A percentile compares a stretch with the other conserved stretches of the same genome.
These are phyloP conservation scores for Eimeria falciformis DNA, from an alignment of 169 alveolate species.

Conservation along the genomic window DNA sequence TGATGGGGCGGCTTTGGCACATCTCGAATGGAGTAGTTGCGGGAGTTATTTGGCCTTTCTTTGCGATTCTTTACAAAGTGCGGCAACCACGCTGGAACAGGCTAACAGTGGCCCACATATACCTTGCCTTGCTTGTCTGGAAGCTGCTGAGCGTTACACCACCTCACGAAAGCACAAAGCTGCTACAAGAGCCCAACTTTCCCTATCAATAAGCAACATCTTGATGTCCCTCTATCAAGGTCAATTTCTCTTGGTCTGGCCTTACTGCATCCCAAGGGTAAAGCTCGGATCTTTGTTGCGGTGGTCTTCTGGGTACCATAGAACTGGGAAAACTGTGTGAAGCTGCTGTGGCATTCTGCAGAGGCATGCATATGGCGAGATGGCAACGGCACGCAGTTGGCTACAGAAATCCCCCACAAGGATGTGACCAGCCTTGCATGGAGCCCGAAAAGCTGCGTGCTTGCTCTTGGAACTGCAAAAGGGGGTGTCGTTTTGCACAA, in stretches of 20 bases:
- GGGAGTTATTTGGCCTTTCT: slow-evolving; percentile 12
- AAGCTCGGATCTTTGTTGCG: too few species aligned
- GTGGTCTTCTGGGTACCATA: too few species aligned
- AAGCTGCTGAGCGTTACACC: too few species aligned
- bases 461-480: slow-evolving; percentile 29
- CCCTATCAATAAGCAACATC: too few species aligned
- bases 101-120: too few species aligned
- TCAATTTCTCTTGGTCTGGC: too few species aligned
- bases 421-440: slow-evolving; percentile 16
- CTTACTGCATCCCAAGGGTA: too few species aligned
- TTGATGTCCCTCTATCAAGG: too few species aligned
- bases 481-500: slow-evolving; percentile 9
- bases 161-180: too few species aligned
- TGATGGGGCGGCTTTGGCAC: neutral
- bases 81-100: neutral
- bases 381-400: neutral
- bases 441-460: neutral
- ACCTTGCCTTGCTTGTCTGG: too few species aligned
- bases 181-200: too few species aligned
- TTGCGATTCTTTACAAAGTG: slow-evolving; percentile 1
- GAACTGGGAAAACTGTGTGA: too few species aligned
- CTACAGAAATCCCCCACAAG: neutral
- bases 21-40: slow-evolving; percentile 21
- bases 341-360: neutral
- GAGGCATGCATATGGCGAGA: slow-evolving; percentile 9